Evolutionary conservation across 2,329 filamentous ascomycete species (phyloP).

Genomic region (Diplodia mutila): DNA sequence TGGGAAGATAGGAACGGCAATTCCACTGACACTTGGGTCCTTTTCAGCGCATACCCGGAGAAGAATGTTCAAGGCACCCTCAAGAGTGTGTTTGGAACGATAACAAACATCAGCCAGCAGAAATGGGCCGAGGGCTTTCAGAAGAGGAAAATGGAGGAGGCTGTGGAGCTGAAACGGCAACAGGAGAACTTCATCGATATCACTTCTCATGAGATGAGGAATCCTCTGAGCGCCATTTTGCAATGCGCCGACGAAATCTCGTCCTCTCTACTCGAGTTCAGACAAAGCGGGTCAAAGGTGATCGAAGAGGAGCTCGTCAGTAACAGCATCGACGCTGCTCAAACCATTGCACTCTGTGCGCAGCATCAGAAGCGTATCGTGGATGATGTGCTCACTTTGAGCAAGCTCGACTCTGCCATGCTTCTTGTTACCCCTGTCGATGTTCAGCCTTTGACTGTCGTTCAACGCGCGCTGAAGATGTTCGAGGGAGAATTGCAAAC

Average conservation of each 20-base stretch:
- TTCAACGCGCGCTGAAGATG: conserved; percentile 73
- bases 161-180: conserved; percentile 77
- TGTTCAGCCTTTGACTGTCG: conserved; percentile 67
- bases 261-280: conserved; percentile 53
- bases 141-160: conserved; percentile 76
- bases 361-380: conserved; percentile 72
- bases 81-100: conserved; percentile 77
- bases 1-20: conserved; percentile 64
- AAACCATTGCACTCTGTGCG: conserved; percentile 77
- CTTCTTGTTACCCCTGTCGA: conserved; percentile 72
- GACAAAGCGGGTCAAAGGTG: conserved; percentile 51
- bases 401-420: conserved; percentile 73
- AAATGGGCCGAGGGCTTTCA: conserved; percentile 85
- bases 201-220: conserved; percentile 76
- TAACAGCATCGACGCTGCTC: conserved; percentile 71
- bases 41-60: conserved; percentile 77
- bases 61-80: conserved; percentile 65
- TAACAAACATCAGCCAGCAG: conserved; percentile 84
- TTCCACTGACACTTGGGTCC: conserved; percentile 71
- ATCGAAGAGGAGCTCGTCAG: conserved; percentile 54
- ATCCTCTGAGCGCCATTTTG: conserved; percentile 73
- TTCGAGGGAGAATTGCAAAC: conserved; percentile 75
- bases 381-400: conserved; percentile 52
- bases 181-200: conserved; percentile 85
- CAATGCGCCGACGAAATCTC: conserved; percentile 78